Base-by-base conservation (phyloP, 2,329 filamentous ascomycete genomes). In the Stagonosporopsis chrysanthemi region DNA sequence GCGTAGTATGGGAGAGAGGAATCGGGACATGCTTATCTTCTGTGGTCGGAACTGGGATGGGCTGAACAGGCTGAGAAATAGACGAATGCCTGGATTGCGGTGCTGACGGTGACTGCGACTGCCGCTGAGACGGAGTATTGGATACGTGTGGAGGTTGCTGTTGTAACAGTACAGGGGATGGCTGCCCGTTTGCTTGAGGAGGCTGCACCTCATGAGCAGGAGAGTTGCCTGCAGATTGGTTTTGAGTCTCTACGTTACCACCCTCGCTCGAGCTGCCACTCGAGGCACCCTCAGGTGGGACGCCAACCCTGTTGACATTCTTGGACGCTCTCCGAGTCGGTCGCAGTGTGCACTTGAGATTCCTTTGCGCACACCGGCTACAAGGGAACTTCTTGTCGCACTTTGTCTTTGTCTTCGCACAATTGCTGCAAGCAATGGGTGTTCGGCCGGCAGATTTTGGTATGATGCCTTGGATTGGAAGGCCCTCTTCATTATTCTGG, bases 321-420 rank as follows among this genome's bases (percentile, higher is more conserved):
- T 82, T 82, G 22, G 80, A 79, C 3, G 79, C 77, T 58, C 81
- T 72, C 42, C 81, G 77, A 17, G 80, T 82, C 7, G 81, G 81
- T 42, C 81, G 73, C 31, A 82, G 66, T 40, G 70, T 73, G 68
- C 81, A 83, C 54, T 77, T 73, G 39, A 83, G 74, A 60, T 82
- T 82, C 43, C 81, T 71, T 15, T 77, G 75, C n/a, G 79, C 80
- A 72, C 81, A 83, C 56, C 81, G 75, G 64, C 77, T 81, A 72
- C 81, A 83, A n/a, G 81, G 81, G 53, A 83, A 82, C 70, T 82
- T 82, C 72, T 82, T 82, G 61, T 83, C 81, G 60, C 81, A 83
- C 60, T 83, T 83, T 12, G 81, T 83, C 74, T 83, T 83, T 3
- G 81, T 83, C 68, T 83, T 83, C 9, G 81, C 81, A 61, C 81